These are phyloP conservation scores for Epichloe sibirici DNA, from an alignment of 2,329 filamentous ascomycete genomes.

Conservation along the genomic window DNA sequence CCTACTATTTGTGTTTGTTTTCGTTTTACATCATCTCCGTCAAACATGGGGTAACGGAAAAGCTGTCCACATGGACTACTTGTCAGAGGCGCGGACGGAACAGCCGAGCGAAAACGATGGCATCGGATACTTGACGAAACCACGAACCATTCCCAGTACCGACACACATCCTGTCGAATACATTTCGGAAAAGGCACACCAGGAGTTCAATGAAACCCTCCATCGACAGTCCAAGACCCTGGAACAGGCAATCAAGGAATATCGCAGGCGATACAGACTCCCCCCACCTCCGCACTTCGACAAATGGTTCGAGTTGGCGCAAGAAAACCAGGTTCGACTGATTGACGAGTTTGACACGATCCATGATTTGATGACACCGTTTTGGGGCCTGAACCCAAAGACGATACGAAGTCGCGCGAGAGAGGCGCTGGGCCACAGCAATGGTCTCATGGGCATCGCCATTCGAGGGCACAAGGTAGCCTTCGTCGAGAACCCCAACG, in stretches of 20 bases:
- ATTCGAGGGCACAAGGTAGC: slow-evolving; percentile 65
- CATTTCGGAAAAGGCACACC: background rate
- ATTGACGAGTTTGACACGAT: slow-evolving; percentile 92
- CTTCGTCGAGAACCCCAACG: slow-evolving; percentile 48
- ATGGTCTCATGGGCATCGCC: slow-evolving; percentile 65
- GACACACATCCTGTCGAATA: background rate
- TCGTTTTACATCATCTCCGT: background rate
- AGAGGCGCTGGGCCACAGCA: slow-evolving; percentile 75
- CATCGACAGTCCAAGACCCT: slow-evolving; percentile 61
- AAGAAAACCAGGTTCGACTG: slow-evolving; percentile 58
- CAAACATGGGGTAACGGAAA: background rate
- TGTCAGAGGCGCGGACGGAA: background rate
- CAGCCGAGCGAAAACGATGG: background rate
- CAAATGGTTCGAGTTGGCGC: slow-evolving; percentile 84
- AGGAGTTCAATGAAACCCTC: slow-evolving; percentile 8
- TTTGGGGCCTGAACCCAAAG: slow-evolving; percentile 75
- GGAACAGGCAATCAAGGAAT: slow-evolving; percentile 65
- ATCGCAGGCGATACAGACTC: slow-evolving; percentile 68
- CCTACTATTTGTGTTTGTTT: background rate
- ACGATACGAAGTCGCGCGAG: slow-evolving; percentile 66
- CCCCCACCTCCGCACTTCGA: slow-evolving; percentile 85
- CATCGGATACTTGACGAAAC: background rate
- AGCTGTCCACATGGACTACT: background rate
- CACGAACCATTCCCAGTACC: background rate
- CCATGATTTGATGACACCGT: slow-evolving; percentile 69